Evolutionary conservation across 140 eudicot genomes (phyloP).

Genomic region (Flaveria floridana): DNA sequence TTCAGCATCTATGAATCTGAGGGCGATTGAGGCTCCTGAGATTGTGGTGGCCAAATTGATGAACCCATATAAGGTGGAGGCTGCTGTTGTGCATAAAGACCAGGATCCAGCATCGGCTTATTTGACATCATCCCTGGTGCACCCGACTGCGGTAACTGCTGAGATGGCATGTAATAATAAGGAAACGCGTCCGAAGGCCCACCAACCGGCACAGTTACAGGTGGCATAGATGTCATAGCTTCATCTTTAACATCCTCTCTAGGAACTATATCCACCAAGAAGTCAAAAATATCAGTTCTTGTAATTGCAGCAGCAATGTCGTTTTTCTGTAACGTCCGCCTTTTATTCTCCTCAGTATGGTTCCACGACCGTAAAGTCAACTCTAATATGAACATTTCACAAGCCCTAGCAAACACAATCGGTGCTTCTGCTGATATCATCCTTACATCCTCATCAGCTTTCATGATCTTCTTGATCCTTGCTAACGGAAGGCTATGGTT

Average conservation of each 20-base stretch:
- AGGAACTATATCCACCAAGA: conserved; percentile 66
- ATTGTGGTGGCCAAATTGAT: conserved; percentile 58
- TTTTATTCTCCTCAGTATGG: conserved; percentile 68
- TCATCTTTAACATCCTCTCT: conserved; percentile 70
- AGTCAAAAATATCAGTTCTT: conserved; percentile 64
- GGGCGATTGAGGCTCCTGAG: conserved; percentile 59
- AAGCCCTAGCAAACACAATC: conserved; percentile 62
- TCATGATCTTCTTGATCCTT: conserved; percentile 74
- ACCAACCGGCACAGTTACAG: conserved; percentile 49
- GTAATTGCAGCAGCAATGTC: conserved; percentile 77
- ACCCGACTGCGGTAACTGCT: conserved; percentile 57
- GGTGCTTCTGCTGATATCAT: conserved; percentile 87
- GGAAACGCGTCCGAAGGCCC: conserved; percentile 53
- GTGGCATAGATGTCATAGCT: conserved; percentile 44
- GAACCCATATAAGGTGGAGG: conserved; percentile 60
- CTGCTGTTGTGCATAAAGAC: conserved; percentile 45
- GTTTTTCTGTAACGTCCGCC: conserved; percentile 62
- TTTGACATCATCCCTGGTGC: conserved; percentile 49
- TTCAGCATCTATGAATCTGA: conserved; percentile 46
- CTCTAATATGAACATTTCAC: conserved; percentile 70
- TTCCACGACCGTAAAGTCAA: conserved; percentile 67
- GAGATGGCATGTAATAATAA: conserved; percentile 57
- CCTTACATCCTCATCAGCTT: conserved; percentile 72
- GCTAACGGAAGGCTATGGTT: conserved; percentile 74
- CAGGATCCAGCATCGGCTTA: conserved; percentile 57